These are phyloP conservation scores for Rhizopogon vulgaris DNA, from an alignment of 768 basidiomycete species.

Conservation along the genomic window DNA sequence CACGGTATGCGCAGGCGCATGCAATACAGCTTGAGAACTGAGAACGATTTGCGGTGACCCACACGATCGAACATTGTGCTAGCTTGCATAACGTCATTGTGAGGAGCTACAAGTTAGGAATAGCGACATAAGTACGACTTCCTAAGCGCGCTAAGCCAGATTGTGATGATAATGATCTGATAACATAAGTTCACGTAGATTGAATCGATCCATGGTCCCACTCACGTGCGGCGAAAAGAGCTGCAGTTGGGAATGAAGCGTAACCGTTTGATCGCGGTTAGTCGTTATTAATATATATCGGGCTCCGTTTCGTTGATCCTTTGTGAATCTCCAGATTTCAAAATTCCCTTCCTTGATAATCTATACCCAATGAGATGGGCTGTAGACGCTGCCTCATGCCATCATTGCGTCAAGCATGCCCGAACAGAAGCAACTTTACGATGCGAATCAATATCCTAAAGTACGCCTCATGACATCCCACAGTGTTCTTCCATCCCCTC, in stretches of 20 bases:
- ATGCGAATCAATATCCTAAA: constrained; percentile 9
- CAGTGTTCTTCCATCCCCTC: not conserved
- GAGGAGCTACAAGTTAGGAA: too few relatives aligned
- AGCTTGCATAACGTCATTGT: too few relatives aligned
- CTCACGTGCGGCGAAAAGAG: not conserved
- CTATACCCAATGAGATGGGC: not conserved
- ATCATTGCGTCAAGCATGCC: not conserved
- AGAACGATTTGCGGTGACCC: not conserved
- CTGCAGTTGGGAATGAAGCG: not conserved
- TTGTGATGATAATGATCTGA: not conserved
- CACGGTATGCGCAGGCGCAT: not conserved
- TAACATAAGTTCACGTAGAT: not conserved
- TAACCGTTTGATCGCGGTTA: too few relatives aligned
- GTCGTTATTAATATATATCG: constrained; percentile 1
- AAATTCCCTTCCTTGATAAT: not conserved
- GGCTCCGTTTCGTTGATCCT: not conserved
- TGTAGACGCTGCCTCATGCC: constrained; percentile 1
- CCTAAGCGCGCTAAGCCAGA: too few relatives aligned
- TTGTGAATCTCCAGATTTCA: not conserved
- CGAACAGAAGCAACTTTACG: constrained; percentile 8
- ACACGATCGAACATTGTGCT: not conserved
- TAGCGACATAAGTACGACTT: too few relatives aligned
- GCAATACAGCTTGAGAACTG: not conserved
- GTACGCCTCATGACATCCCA: not conserved
- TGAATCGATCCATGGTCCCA: too few relatives aligned